Percentiles rank a stretch among this genome's conserved stretches.
Evolutionary conservation across 352 stramenopile genomes (phyloP).

Genomic region (Peronospora destructor): DNA sequence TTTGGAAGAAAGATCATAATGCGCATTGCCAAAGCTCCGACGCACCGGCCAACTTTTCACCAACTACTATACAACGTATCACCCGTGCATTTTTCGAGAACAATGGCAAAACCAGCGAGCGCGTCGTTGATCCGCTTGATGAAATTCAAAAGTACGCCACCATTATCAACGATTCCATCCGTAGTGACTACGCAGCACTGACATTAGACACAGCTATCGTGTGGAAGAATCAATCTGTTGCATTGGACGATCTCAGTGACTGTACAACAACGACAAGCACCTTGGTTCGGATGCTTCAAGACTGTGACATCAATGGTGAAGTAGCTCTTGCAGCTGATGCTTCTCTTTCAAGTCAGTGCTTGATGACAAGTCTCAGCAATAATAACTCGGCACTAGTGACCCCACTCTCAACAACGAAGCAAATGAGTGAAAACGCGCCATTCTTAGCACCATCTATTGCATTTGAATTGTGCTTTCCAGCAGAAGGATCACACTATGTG

Average conservation of each 20-base stretch:
- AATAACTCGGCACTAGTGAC: constrained; percentile 5
- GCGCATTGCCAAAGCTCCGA: constrained; percentile 8
- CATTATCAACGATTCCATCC: constrained; percentile 31
- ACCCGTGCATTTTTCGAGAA: constrained; percentile 25
- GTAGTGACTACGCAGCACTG: constrained; percentile 25
- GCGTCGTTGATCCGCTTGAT: constrained; percentile 17
- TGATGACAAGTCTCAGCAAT: constrained; percentile 15
- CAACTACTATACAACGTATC: constrained; percentile 21
- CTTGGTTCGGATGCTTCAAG: constrained; percentile 30
- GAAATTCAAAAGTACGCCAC: constrained; percentile 27
- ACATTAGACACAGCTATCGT: constrained; percentile 16
- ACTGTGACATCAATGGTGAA: constrained; percentile 12
- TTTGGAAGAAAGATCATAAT: constrained; percentile 40
- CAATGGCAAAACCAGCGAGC: constrained; percentile 23
- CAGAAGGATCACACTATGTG: constrained; percentile 1
- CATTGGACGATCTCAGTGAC: constrained; percentile 17
- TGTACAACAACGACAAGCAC: constrained; percentile 21
- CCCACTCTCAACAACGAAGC: constrained; percentile 6
- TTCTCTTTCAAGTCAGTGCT: constrained; percentile 24
- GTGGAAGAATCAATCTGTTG: constrained; percentile 29
- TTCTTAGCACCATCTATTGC: constrained; percentile 15
- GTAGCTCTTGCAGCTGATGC: constrained; percentile 2
- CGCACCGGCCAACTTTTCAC: not conserved
- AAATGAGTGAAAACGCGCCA: constrained; percentile 17
- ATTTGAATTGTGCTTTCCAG: constrained; percentile 24